These are phyloP conservation scores for Termitomyces sp. DNA, from an alignment of 768 basidiomycete species.

Conservation along the genomic window DNA sequence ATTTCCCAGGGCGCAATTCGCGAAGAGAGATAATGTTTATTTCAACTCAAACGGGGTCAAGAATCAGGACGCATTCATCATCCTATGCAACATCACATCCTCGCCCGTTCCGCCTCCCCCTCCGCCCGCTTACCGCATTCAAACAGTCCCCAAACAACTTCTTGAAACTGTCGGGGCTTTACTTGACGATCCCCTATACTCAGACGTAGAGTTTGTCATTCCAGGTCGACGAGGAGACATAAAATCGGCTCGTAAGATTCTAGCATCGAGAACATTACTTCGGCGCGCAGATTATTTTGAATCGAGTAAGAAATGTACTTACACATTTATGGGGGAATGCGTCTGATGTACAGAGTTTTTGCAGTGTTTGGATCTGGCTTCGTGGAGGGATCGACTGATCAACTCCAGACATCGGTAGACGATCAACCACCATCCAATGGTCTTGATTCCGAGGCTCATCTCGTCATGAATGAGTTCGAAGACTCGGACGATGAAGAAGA, in stretches of 20 bases:
- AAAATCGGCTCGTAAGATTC: slow-evolving; percentile 46
- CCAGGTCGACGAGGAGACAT: slow-evolving; percentile 40
- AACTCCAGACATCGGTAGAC: slow-evolving; percentile 20
- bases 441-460: slow-evolving; percentile 22
- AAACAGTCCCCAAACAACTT: slow-evolving; percentile 62
- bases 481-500: slow-evolving; percentile 46
- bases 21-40: slow-evolving; percentile 67
- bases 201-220: slow-evolving; percentile 80
- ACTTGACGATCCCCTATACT: slow-evolving; percentile 79
- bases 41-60: slow-evolving; percentile 51
- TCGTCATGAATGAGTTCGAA: slow-evolving; percentile 43
- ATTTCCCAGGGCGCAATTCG: slow-evolving; percentile 67
- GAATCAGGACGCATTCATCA: slow-evolving; percentile 64
- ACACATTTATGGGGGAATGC: not conserved
- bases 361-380: slow-evolving; percentile 76
- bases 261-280: slow-evolving; percentile 66
- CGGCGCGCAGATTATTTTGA: slow-evolving; percentile 76
- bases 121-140: slow-evolving; percentile 39
- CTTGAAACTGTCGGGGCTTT: slow-evolving; percentile 71
- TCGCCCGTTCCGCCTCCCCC: slow-evolving; percentile 49
- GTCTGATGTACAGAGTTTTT: not conserved
- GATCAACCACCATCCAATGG: slow-evolving; percentile 16
- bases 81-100: slow-evolving; percentile 76
- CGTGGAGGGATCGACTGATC: slow-evolving; percentile 46
- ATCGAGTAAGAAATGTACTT: slow-evolving; percentile 44